Evolutionary conservation across 371 early-diverging fungal species (phyloP).

Genomic region (Fennellomyces sp.): DNA sequence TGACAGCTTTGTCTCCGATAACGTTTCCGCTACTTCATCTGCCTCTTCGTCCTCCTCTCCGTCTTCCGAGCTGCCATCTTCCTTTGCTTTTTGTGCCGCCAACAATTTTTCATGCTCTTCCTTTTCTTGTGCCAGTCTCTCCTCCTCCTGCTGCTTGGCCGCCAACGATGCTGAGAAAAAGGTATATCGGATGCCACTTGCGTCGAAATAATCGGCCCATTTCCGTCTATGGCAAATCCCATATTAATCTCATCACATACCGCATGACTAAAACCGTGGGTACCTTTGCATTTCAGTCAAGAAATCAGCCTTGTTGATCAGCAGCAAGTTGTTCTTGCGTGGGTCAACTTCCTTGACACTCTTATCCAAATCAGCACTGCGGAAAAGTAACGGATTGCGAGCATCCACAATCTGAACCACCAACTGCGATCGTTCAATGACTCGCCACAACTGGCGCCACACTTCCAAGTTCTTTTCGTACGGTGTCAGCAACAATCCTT

Average conservation of each 20-base stretch:
- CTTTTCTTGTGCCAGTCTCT: conserved; percentile 38
- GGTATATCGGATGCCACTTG: conserved; percentile 77
- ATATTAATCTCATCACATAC: not conserved
- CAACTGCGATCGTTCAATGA: conserved; percentile 96
- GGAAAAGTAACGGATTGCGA: conserved; percentile 96
- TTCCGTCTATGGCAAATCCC: conserved; percentile 30
- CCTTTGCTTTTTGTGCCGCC: conserved; percentile 14
- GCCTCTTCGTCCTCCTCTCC: conserved; percentile 15
- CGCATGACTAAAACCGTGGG: too few species aligned
- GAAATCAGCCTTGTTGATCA: conserved; percentile 99
- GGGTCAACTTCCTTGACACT: conserved; percentile 91
- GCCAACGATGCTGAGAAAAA: conserved; percentile 90
- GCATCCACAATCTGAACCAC: conserved; percentile 99
- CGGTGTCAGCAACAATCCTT: conserved; percentile 92
- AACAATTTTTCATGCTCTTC: conserved; percentile 38
- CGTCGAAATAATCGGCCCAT: conserved; percentile 93
- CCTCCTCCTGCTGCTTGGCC: conserved; percentile 58
- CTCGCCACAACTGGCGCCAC: conserved; percentile 99
- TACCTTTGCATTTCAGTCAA: conserved; percentile 66
- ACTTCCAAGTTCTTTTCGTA: conserved; percentile 99
- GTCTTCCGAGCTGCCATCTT: conserved; percentile 3
- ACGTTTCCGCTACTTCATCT: conserved; percentile 27
- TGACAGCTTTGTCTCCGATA: conserved; percentile 7
- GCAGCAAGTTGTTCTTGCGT: conserved; percentile 80
- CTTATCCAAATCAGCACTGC: conserved; percentile 89